Evolutionary conservation across 257 asterid species (phyloP).

Genomic region (Solanum bulbocastanum): DNA sequence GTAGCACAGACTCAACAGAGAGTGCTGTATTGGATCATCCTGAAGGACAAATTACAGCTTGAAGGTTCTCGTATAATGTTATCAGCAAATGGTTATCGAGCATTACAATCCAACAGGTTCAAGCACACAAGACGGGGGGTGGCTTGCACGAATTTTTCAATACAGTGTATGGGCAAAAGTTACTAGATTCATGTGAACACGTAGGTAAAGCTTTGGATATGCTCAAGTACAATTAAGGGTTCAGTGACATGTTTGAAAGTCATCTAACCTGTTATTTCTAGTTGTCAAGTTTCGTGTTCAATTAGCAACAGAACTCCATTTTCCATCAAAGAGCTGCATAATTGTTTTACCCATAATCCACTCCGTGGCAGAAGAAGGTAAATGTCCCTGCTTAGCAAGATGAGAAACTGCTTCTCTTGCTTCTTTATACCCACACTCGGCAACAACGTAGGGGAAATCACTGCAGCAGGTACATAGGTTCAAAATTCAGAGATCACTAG

Average conservation of each 20-base stretch:
- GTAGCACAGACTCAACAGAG: background rate
- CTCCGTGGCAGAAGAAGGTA: slow-evolving; percentile 45
- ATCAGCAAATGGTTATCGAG: background rate
- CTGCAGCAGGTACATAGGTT: slow-evolving; percentile 21
- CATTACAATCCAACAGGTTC: background rate
- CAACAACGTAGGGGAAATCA: slow-evolving; percentile 62
- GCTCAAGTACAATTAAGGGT: background rate
- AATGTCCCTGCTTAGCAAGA: slow-evolving; percentile 27
- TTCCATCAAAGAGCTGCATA: slow-evolving; percentile 26
- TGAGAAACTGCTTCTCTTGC: slow-evolving; percentile 47
- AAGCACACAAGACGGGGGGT: background rate
- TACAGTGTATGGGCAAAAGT: background rate
- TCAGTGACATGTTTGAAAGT: background rate
- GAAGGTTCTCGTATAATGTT: background rate
- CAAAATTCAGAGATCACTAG: background rate
- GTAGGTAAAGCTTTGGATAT: background rate
- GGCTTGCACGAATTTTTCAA: too few relatives aligned
- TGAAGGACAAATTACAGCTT: background rate
- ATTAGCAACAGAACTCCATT: slow-evolving; percentile 16
- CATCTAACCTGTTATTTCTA: background rate
- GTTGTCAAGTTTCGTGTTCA: background rate
- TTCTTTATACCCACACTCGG: slow-evolving; percentile 76
- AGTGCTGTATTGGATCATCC: background rate
- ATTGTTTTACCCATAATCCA: slow-evolving; percentile 73
- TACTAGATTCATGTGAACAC: background rate